Base-by-base conservation (phyloP, 768 basidiomycete genomes). In the Boletus tomentosulus region DNA sequence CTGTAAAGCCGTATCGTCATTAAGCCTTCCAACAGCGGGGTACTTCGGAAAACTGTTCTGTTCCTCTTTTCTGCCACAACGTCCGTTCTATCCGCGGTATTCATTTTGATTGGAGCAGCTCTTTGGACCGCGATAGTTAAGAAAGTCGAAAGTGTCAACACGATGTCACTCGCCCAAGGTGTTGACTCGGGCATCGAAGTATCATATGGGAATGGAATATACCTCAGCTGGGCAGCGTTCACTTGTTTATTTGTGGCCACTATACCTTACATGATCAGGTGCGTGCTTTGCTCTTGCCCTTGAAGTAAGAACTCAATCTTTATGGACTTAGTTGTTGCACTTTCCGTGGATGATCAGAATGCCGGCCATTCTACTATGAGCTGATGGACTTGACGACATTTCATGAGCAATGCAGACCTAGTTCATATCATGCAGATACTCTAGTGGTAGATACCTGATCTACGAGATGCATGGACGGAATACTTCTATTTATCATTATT, bases 231-330 rank as follows among this genome's bases (percentile, higher is more conserved):
- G 90, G 85, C 85, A 1, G 80, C 87, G 4, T 89, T 87, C 65
- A 86, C 77, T 27, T 80, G 80, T 64, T 74, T 91, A 35, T 67
- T 82, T 35, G 74, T 78, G 19, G 89, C 89, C 1, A 73, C 84
- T 47, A 65, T 87, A 39, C 90, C 90, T 13, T 92, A 90, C 64
- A 78, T 88, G 76, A 77, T 89, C 61, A 89, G 83, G 89, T 89
- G 57, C 43, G 83, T 66, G 7, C 7, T 53, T 43, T 50, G 28
- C n/a, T 39, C 22, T 49, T 7, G 6, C 19, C 24, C 19, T 24
- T 35, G 37, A 28, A 27, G 11, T 37, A 43, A n/a, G n/a, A 42
- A 39, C 48, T 54, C 27, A 52, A 25, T 11, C 22, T 46, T 30
- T 19, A 6, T 58, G 27, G 38, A 43, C 28, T n/a, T 57, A 91